Conservation (phyloP, 2,329 filamentous ascomycete species). For the Fusarium sp. region DNA sequence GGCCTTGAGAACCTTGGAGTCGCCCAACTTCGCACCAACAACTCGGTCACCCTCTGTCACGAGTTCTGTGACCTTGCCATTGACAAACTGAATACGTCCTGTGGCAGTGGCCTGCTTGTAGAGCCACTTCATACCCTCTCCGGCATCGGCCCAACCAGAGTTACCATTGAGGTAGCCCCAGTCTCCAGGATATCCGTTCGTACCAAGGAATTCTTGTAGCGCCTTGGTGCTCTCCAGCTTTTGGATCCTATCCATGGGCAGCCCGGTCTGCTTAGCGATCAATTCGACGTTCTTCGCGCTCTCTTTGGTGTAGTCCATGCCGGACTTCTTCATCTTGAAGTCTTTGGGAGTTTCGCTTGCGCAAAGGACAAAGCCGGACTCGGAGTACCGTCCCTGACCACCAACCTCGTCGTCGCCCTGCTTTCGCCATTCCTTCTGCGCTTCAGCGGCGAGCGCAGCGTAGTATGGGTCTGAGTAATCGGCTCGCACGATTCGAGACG, state of each 20-base stretch:
- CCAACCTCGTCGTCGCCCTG: conserved; percentile 67
- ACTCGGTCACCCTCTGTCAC: conserved; percentile 56
- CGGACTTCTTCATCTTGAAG: conserved; percentile 55
- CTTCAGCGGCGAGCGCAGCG: conserved; percentile 76
- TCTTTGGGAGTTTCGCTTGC: conserved; percentile 59
- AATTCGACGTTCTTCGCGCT: conserved; percentile 72
- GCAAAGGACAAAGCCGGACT: conserved; percentile 76
- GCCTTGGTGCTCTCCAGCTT: conserved; percentile 60
- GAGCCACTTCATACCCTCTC: conserved; percentile 75
- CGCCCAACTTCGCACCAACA: conserved; percentile 64
- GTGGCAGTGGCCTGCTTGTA: conserved; percentile 65
- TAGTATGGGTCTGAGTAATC: conserved; percentile 89
- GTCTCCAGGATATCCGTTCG: conserved; percentile 66
- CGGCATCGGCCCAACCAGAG: conserved; percentile 86
- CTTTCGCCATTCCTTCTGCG: conserved; percentile 77
- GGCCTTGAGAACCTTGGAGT: conserved; percentile 60
- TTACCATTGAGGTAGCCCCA: conserved; percentile 80
- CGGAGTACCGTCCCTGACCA: conserved; percentile 74
- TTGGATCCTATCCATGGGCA: conserved; percentile 55
- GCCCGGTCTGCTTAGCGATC: conserved; percentile 57
- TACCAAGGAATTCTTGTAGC: conserved; percentile 60
- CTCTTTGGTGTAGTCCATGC: conserved; percentile 68
- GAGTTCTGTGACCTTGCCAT: conserved; percentile 61
- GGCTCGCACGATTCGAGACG: conserved; percentile 72
- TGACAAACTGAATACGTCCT: conserved; percentile 67